These are phyloP conservation scores for Dioscorea cayenensis DNA, from an alignment of 116 monocot genomes.

Conservation along the genomic window DNA sequence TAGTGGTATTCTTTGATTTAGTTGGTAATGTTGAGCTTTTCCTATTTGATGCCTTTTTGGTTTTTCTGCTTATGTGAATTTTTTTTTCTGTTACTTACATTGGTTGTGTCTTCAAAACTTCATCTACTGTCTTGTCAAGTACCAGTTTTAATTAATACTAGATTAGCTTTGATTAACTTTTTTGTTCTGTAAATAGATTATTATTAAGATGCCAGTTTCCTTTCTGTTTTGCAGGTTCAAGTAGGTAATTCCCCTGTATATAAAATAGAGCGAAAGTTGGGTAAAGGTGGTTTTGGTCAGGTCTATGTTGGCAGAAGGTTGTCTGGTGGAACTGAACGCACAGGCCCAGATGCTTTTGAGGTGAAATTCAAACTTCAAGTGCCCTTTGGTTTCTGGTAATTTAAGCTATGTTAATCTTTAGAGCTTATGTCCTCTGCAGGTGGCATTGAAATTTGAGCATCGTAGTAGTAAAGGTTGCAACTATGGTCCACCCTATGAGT, in stretches of 20 bases:
- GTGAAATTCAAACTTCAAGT: conserved; percentile 19
- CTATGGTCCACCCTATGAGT: conserved; percentile 93
- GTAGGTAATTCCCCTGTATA: conserved; percentile 90
- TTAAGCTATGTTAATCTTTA: not conserved
- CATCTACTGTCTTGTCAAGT: not conserved
- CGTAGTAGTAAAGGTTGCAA: conserved; percentile 96
- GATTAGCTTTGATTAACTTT: not conserved
- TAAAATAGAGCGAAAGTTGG: conserved; percentile 91
- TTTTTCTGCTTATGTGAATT: too few species aligned
- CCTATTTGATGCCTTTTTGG: too few species aligned
- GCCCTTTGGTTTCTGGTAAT: not conserved
- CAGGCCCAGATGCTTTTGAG: conserved; percentile 94
- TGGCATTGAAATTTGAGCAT: conserved; percentile 93
- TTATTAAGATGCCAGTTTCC: not conserved
- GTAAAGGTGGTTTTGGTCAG: conserved; percentile 99
- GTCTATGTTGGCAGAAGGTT: conserved; percentile 93
- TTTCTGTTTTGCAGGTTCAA: conserved; percentile 61
- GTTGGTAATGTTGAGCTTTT: too few species aligned
- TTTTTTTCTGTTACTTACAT: too few species aligned
- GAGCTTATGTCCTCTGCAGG: conserved; percentile 30
- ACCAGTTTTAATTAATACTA: not conserved
- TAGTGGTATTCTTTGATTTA: too few species aligned
- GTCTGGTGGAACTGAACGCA: conserved; percentile 76
- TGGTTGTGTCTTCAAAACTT: not conserved
- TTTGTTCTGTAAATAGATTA: not conserved